Conservation (phyloP, 768 basidiomycete genomes). For the Lentinula edodes region DNA sequence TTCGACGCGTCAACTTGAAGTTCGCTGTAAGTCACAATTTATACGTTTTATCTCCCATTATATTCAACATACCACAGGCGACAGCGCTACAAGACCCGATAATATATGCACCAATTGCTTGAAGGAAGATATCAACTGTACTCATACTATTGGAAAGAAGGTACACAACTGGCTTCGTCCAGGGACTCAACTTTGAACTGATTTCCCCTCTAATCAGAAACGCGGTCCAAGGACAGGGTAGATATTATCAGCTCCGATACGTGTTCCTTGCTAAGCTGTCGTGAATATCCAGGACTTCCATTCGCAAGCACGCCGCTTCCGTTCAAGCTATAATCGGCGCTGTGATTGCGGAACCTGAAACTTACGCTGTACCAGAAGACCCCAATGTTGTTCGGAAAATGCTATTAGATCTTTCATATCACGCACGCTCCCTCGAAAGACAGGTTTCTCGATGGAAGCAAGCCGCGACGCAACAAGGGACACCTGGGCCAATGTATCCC, state of each 20-base stretch:
- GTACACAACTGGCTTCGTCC: constrained; percentile 11
- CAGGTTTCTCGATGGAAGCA: constrained; percentile 1
- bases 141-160: constrained; percentile 34
- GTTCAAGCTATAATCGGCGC: neutral
- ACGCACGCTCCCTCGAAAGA: constrained; percentile 6
- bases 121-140: constrained; percentile 27
- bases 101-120: constrained; percentile 35
- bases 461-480: neutral
- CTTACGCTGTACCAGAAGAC: constrained; percentile 1
- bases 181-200: neutral
- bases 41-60: no score
- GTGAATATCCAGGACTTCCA: neutral
- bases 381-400: neutral
- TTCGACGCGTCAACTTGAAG: neutral
- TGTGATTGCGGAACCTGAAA: neutral
- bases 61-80: constrained; percentile 18
- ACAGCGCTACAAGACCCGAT: constrained; percentile 35
- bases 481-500: neutral
- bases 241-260: neutral
- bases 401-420: constrained; percentile 16
- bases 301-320: neutral
- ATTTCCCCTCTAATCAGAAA: constrained; percentile 21
- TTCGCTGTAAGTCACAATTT: neutral
- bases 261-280: neutral
- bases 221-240: constrained; percentile 34